A percentile compares a stretch with the other conserved stretches of the same genome.
Conservation (phyloP, 2,329 filamentous ascomycete genomes). For the Zymoseptoria ardabiliae region DNA sequence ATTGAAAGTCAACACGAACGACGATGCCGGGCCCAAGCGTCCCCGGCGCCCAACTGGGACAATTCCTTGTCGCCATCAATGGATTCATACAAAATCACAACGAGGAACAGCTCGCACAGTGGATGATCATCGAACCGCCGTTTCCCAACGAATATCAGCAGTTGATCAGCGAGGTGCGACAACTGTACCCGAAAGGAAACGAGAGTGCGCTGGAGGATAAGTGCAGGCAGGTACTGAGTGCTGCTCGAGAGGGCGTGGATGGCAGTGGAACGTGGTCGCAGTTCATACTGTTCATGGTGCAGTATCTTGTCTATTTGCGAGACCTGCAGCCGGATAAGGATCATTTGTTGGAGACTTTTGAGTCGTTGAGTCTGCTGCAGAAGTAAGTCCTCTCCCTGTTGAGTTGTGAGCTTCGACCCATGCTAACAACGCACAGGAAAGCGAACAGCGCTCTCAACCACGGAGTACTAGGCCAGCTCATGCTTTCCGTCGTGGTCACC, state of each 20-base stretch:
- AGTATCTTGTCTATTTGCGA: conserved; percentile 73
- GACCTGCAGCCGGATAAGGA: conserved; percentile 73
- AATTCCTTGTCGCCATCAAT: conserved; percentile 61
- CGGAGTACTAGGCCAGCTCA: conserved; percentile 68
- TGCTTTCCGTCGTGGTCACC: conserved; percentile 76
- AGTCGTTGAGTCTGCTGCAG: conserved; percentile 63
- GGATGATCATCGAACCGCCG: conserved; percentile 67
- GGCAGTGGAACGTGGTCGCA: conserved; percentile 65
- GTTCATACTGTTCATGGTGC: conserved; percentile 70
- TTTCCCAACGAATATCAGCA: conserved; percentile 59
- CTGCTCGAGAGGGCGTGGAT: conserved; percentile 56
- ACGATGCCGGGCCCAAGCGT: background rate
- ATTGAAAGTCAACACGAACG: background rate
- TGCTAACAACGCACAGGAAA: conserved; percentile 35
- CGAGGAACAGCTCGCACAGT: conserved; percentile 58
- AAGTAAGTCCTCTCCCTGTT: conserved; percentile 46
- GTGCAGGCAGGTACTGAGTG: conserved; percentile 57
- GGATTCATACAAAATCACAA: conserved; percentile 56
- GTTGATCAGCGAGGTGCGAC: conserved; percentile 60
- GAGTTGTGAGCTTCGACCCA: conserved; percentile 28
- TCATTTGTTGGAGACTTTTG: conserved; percentile 67
- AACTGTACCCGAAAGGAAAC: conserved; percentile 44
- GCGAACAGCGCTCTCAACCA: conserved; percentile 77
- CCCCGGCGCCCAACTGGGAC: conserved; percentile 51
- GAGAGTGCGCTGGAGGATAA: conserved; percentile 53